A percentile compares a stretch with the other conserved stretches of the same genome.
phyloP scores from a whole-genome alignment of 805 yeast genomes.

The Komagataella ulmi region DNA sequence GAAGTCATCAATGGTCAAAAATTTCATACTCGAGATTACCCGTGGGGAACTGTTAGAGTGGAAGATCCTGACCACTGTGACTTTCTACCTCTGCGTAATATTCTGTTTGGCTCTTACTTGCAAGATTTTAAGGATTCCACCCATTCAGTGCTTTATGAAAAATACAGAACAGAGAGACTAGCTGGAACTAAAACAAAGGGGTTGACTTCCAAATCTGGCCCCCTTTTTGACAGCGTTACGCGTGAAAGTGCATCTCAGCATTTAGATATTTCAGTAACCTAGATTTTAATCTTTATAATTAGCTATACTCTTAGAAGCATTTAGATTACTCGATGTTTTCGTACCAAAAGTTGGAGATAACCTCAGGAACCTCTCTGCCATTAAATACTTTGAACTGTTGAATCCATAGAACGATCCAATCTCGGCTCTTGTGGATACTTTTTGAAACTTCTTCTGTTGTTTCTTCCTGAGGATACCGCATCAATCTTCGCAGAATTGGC shows the following conservation, averaged over 20 bases:
- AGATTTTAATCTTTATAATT: neutral
- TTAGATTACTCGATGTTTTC: neutral
- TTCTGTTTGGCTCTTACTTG: constrained; percentile 68
- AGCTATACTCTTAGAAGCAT: neutral
- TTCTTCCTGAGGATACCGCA: neutral
- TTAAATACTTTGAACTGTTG: neutral
- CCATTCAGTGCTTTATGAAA: constrained; percentile 63
- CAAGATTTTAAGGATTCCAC: constrained; percentile 70
- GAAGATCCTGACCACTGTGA: constrained; percentile 77
- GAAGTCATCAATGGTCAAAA: constrained; percentile 53
- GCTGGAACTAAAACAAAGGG: constrained; percentile 17
- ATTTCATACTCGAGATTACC: constrained; percentile 70
- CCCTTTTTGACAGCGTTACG: neutral
- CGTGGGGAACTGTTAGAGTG: constrained; percentile 78
- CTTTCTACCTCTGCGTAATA: constrained; percentile 59
- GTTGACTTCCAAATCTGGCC: neutral
- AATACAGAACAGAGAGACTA: constrained; percentile 56
- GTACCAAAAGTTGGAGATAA: neutral
- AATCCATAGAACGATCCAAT: neutral
- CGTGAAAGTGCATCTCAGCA: neutral
- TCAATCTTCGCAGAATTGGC: neutral
- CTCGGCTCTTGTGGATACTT: neutral
- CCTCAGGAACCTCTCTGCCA: neutral
- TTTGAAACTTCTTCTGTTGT: neutral
- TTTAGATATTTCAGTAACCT: neutral